Evolutionary conservation across 176 grass and related monocot species (phyloP), one percentile per base, ranked within the genome.

Genomic region (Chloris gayana): DNA sequence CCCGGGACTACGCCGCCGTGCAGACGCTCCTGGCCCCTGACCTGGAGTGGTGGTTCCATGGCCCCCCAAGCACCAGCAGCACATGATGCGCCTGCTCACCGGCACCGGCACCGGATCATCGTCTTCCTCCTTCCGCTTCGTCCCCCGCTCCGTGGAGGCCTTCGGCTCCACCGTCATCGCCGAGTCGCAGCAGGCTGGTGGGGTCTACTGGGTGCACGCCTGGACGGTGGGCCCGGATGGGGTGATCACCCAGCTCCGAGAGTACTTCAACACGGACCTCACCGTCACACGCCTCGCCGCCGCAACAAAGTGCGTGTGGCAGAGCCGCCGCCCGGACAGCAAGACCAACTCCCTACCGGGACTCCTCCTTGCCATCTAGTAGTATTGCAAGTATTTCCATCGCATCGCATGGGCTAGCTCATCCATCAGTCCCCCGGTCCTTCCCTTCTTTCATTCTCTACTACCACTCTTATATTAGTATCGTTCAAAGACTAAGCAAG

Each of bases 1-100:
- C 2, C 15, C 38, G 87, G 9, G 89, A 94, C 68, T 83, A 82
- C 64, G 85, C 77, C 60, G 73, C 51, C 54, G 95, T 92, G 0
- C 87, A 88, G 73, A 15, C 39, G 14, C 89, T 97, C 22, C 91
- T 97, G 13, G 79, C 79, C 0, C 77, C 92, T 0, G 95, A 98
- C 92, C 76, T 98, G 8, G 95, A 98, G 80, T 98, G 95, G 95
- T 90, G 95, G 90, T 98, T 94, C 92, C 95, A 98, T 84, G 95
- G 95, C 74, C 95, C 95, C 92, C 87, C 9, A 84, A 82, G 59
- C 87, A 83, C 74, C 95, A 98, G 82, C 95, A 98, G 82, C 91
- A 94, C 83, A 88, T 98, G 92, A 94, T 91, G 92, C 87, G 87
- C 87, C 57, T 91, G 39, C 95, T 97, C 78, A 94, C 94, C 18